Percentiles rank a stretch among this genome's conserved stretches.
Conservation (phyloP, 2,329 filamentous ascomycete genomes). For the Exophiala sp. region DNA sequence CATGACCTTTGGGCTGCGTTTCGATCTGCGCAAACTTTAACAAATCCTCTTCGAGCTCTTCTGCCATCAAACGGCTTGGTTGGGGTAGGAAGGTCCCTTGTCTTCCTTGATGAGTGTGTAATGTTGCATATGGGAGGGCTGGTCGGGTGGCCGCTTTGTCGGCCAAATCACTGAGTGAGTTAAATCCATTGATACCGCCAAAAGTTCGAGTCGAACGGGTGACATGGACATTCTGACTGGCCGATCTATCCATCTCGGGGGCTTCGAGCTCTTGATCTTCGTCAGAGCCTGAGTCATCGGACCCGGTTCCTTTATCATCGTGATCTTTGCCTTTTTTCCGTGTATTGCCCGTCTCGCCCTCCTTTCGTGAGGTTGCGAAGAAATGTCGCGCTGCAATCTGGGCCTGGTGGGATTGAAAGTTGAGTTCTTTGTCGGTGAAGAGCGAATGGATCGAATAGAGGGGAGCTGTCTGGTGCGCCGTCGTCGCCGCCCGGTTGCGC, state of each 20-base stretch:
- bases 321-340: slow-evolving; percentile 37
- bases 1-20: slow-evolving; percentile 36
- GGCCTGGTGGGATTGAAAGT: slow-evolving; percentile 56
- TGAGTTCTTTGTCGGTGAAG: slow-evolving; percentile 62
- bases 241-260: slow-evolving; percentile 56
- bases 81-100: slow-evolving; percentile 37
- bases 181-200: slow-evolving; percentile 46
- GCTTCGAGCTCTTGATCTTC: slow-evolving; percentile 39
- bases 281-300: slow-evolving; percentile 40
- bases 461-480: slow-evolving; percentile 53
- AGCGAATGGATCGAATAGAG: slow-evolving; percentile 58
- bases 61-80: slow-evolving; percentile 40
- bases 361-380: slow-evolving; percentile 51
- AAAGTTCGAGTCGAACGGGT: slow-evolving; percentile 50
- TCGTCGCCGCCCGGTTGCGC: slow-evolving; percentile 48
- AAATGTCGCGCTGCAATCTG: slow-evolving; percentile 53
- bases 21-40: slow-evolving; percentile 39
- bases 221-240: slow-evolving; percentile 52
- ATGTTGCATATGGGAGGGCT: slow-evolving; percentile 42
- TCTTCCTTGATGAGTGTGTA: slow-evolving; percentile 42
- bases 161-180: slow-evolving; percentile 52
- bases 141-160: slow-evolving; percentile 44
- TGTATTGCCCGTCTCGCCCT: slow-evolving; percentile 25
- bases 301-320: slow-evolving; percentile 37
- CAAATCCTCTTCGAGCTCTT: slow-evolving; percentile 44